Evolutionary conservation across 495 filamentous ascomycete genomes (phyloP), one percentile per base, ranked within the genome.

Genomic region (Aspergillus taichungensis): DNA sequence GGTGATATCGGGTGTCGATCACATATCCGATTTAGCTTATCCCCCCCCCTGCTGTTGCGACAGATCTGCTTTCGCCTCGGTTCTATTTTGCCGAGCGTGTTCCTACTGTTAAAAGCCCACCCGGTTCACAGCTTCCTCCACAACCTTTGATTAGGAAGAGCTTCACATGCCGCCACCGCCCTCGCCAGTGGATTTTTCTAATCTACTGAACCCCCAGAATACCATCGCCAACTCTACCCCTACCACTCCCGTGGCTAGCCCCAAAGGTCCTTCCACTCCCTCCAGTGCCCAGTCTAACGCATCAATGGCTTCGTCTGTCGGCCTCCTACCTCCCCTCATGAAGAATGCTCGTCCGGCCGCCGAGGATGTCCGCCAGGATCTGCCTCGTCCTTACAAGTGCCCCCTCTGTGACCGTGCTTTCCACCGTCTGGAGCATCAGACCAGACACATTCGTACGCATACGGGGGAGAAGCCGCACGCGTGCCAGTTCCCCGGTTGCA

Each of bases 371-470:
- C 72, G 78, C 34, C 78, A 79, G 75, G 92, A 97, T 65, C 76
- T 97, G 5, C 94, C 92, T 33, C 82, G 94, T 32, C 92, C 92
- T 0, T 98, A 98, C 77, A 96, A 97, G 68, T 98, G 92, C 61
- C 91, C 92, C 34, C 74, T 98, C 39, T 98, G 92, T 76, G 94
- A 97, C 57, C 95, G 96, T 74, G 92, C 92, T 30, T 98, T 98
- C 73, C 92, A 98, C 76, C 87, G 92, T 49, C 75, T 98, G 40
- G 92, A 98, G 69, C 92, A 98, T 62, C 92, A 98, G 71, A 98
- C 92, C 27, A 78, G 92, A 50, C 92, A 98, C 63, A 97, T 98
- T 59, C 80, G 92, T 52, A 97, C 94, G 6, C 92, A 98, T 63
- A 98, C 92, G 2, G 94, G 92, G 47, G 92, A 98, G 71, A 98